Conservation (phyloP, 2,329 filamentous ascomycete genomes). For the Pseudopyrenochaeta lycopersici region DNA sequence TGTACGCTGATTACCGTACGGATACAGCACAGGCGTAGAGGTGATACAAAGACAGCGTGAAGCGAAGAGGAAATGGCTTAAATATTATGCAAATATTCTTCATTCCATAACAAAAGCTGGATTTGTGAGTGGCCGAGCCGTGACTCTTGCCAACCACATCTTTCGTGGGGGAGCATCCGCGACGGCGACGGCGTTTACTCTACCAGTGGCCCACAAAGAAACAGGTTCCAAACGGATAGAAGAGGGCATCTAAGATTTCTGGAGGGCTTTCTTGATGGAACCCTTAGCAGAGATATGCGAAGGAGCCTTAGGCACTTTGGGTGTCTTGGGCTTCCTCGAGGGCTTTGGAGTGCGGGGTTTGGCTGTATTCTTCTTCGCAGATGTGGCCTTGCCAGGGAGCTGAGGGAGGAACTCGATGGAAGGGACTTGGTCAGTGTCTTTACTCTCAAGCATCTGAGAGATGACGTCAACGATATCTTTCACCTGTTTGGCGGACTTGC, state of each 20-base stretch:
- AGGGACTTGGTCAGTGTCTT: conserved; percentile 37
- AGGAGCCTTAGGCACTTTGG: conserved; percentile 18
- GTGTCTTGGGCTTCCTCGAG: conserved; percentile 12
- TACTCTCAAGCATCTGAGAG: conserved; percentile 36
- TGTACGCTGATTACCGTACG: conserved; percentile 2
- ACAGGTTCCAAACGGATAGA: not conserved
- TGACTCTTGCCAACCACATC: not conserved
- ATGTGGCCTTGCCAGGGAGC: conserved; percentile 21
- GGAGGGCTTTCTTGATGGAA: conserved; percentile 31
- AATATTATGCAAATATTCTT: too few species aligned
- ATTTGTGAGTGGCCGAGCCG: not conserved
- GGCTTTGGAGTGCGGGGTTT: conserved; percentile 19
- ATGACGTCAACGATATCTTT: conserved; percentile 34
- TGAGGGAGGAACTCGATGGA: conserved; percentile 44
- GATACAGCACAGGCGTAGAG: not conserved
- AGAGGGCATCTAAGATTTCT: conserved; percentile 14
- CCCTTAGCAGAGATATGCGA: conserved; percentile 32
- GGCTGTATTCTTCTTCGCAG: conserved; percentile 17
- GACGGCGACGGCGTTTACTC: not conserved
- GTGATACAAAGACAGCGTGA: not conserved
- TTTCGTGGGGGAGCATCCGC: not conserved
- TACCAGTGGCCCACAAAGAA: too few species aligned
- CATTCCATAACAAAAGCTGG: too few species aligned
- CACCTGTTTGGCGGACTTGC: conserved; percentile 30
- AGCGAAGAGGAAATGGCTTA: not conserved